phyloP scores from a whole-genome alignment of 805 yeast species.

The Cephaloascus fragrans region DNA sequence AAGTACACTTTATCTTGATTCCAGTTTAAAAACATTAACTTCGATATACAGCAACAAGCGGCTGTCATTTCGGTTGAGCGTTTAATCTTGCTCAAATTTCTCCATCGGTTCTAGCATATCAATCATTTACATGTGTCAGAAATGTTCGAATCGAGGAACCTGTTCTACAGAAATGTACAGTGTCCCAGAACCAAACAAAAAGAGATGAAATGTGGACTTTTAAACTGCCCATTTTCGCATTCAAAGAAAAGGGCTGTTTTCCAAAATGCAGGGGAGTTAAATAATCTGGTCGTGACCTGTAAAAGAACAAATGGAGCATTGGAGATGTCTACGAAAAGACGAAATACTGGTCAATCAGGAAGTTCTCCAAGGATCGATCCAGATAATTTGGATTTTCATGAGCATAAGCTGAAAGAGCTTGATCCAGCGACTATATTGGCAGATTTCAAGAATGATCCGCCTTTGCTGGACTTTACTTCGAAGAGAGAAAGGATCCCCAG shows the following conservation, averaged over 20 bases:
- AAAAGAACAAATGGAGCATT: not conserved
- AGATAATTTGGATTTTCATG: not conserved
- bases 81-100: too few species aligned
- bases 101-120: too few species aligned
- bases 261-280: slow-evolving; percentile 1
- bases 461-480: not conserved
- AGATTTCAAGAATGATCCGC: not conserved
- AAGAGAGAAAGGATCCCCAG: not conserved
- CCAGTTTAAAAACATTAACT: too few species aligned
- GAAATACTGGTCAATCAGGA: not conserved
- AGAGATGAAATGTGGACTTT: slow-evolving; percentile 12
- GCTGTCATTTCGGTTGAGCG: too few species aligned
- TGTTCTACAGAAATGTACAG: not conserved
- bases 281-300: not conserved
- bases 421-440: too few species aligned
- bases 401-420: too few species aligned
- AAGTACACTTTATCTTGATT: too few species aligned
- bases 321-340: not conserved
- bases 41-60: too few species aligned
- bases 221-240: slow-evolving; percentile 20
- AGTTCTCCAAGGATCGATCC: not conserved
- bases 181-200: not conserved
- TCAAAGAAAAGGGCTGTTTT: not conserved
- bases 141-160: not conserved
- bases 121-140: too few species aligned